Evolutionary conservation across 169 alveolate species (phyloP), one percentile per base, ranked within the genome.

Genomic region (Cryptosporidium muris): DNA sequence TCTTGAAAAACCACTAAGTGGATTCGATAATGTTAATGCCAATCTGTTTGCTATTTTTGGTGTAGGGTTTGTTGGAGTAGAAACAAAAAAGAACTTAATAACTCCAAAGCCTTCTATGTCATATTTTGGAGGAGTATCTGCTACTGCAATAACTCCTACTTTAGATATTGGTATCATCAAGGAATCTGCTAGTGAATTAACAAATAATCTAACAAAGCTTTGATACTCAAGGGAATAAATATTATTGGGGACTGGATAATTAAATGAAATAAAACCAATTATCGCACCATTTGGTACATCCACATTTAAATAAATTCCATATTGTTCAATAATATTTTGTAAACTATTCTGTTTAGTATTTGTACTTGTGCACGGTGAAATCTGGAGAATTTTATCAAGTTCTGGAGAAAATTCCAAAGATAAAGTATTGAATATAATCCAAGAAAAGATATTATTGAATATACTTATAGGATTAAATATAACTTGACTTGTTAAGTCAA

Each of bases 61-160:
- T 0, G 85, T 58, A 12, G 43, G 34, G 2, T 54, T 68, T n/a
- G 60, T 11, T n/a, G 40, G 38, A 62, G 43, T 45, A 5, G 85
- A 74, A 11, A 16, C 40, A 45, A 74, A 58, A 63, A 58, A 74
- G 62, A 74, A 74, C 16, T 60, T 74, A 2, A 74, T 14, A n/a
- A 74, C 85, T 1, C 85, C 85, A 37, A 58, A 74, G 5, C 85
- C 85, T 3, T 58, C 45, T 12, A 8, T 38, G 16, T 49, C 68
- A 48, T 74, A 43, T n/a, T 47, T 63, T 14, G 60, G n/a, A 9
- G 85, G 85, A 16, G 85, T 74, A 34, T 74, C 85, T 7, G 74
- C 85, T 43, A 74, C 85, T 7, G 85, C 85, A 60, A 74, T 74
- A 5, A 58, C 85, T 5, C 85, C 85, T 43, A 74, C 40, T 6